Percentiles rank a stretch among this genome's conserved stretches.
Evolutionary conservation across 164 flowering plant genomes (phyloP).

Genomic region (Vitis amurensis): DNA sequence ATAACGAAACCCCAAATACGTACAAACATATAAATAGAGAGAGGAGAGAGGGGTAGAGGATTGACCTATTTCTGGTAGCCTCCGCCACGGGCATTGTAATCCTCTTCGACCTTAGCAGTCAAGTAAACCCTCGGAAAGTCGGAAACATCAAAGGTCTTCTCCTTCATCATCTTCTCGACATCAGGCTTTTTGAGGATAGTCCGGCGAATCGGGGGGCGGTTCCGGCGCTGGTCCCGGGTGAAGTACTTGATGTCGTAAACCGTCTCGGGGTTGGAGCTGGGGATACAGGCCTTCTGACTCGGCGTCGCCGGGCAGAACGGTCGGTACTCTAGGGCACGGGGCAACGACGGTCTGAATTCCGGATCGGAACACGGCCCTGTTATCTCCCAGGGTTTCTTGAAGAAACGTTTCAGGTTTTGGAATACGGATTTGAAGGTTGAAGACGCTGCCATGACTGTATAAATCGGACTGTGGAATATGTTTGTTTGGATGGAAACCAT

Average conservation of each 20-base stretch:
- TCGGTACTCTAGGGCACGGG: constrained; percentile 66
- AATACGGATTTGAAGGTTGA: constrained; percentile 41
- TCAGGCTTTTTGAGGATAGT: constrained; percentile 67
- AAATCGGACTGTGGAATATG: too few relatives aligned
- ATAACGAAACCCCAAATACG: too few relatives aligned
- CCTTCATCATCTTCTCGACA: constrained; percentile 63
- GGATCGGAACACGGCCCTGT: constrained; percentile 83
- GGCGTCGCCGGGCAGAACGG: constrained; percentile 64
- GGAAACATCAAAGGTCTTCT: constrained; percentile 46
- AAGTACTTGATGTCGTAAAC: constrained; percentile 85
- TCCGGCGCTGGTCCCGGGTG: constrained; percentile 77
- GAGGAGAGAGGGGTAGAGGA: neutral
- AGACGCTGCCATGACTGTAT: constrained; percentile 27
- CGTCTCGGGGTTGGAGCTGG: constrained; percentile 71
- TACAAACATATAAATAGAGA: too few relatives aligned
- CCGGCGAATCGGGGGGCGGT: constrained; percentile 70
- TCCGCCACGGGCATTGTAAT: constrained; percentile 61
- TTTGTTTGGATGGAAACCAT: too few relatives aligned
- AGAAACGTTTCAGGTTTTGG: constrained; percentile 57
- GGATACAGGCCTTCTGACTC: constrained; percentile 39
- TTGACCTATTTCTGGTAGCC: constrained; percentile 66
- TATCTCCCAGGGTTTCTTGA: constrained; percentile 89
- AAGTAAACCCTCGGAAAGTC: constrained; percentile 70
- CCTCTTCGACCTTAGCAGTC: constrained; percentile 59
- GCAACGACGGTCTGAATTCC: constrained; percentile 74